A percentile compares a stretch with the other conserved stretches of the same genome.
These are phyloP conservation scores for Vaccinium vitisidaea DNA, from an alignment of 148 eudicot species.

Conservation along the genomic window DNA sequence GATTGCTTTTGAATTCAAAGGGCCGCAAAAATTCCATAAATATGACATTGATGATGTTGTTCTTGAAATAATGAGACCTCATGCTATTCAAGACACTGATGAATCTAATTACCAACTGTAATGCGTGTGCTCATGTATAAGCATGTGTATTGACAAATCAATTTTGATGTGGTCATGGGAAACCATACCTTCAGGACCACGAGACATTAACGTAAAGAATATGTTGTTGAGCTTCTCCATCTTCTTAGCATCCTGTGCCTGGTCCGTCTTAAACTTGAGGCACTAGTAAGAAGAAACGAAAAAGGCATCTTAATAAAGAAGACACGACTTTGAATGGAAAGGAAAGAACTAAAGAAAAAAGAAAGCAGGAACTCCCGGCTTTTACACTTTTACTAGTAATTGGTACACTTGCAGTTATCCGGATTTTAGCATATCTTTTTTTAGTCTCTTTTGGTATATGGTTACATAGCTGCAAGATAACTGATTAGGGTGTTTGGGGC, in stretches of 20 bases:
- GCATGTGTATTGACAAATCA: not conserved
- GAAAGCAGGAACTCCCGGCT: not conserved
- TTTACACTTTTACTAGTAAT: not conserved
- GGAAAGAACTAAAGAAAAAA: not conserved
- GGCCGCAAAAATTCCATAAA: not conserved
- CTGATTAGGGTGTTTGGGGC: not conserved
- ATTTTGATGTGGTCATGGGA: not conserved
- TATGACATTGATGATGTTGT: not conserved
- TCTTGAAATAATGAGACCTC: not conserved
- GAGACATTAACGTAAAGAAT: slow-evolving; percentile 90
- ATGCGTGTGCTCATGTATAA: not conserved
- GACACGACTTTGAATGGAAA: not conserved
- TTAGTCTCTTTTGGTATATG: not conserved
- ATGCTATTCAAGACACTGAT: not conserved
- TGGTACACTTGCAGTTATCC: not conserved
- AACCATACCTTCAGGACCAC: slow-evolving; percentile 82
- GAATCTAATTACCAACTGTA: not conserved
- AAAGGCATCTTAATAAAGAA: not conserved
- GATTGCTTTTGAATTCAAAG: not conserved
- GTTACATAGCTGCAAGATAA: not conserved
- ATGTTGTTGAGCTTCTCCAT: slow-evolving; percentile 97
- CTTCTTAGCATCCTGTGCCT: slow-evolving; percentile 93
- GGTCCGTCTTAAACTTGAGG: slow-evolving; percentile 94
- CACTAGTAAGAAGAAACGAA: slow-evolving; percentile 41
- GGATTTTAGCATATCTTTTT: not conserved